Evolutionary conservation across 345 rosid genomes (phyloP).

Genomic region (Ceriops tagal): DNA sequence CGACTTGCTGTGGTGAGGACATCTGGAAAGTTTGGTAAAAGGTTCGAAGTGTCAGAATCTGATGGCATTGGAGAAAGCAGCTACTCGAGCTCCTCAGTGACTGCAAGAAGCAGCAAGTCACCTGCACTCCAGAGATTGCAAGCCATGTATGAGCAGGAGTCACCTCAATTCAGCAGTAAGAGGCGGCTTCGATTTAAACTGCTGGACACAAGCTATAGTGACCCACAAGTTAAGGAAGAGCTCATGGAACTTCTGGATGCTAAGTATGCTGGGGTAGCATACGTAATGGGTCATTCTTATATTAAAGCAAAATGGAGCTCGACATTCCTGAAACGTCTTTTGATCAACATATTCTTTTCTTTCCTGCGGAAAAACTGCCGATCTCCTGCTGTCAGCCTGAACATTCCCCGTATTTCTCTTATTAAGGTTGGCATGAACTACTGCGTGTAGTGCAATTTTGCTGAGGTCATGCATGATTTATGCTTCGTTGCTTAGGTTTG

Average conservation of each 20-base stretch:
- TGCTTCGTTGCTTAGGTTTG: not conserved
- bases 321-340: conserved; percentile 59
- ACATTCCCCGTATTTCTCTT: conserved; percentile 79
- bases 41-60: conserved; percentile 49
- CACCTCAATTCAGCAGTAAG: conserved; percentile 41
- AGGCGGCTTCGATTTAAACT: conserved; percentile 53
- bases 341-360: conserved; percentile 65
- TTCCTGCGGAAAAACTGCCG: conserved; percentile 85
- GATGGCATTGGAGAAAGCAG: conserved; percentile 39
- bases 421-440: conserved; percentile 97
- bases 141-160: conserved; percentile 62
- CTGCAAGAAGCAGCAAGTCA: conserved; percentile 60
- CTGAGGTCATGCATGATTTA: not conserved
- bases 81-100: conserved; percentile 31
- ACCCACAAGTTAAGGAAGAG: conserved; percentile 69
- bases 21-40: conserved; percentile 70
- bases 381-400: conserved; percentile 66
- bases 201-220: conserved; percentile 49
- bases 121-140: conserved; percentile 48
- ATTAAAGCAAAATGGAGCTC: conserved; percentile 74
- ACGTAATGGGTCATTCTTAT: conserved; percentile 64
- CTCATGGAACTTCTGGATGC: conserved; percentile 75
- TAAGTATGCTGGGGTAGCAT: conserved; percentile 68
- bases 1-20: conserved; percentile 76
- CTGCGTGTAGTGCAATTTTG: conserved; percentile 31